phyloP scores from a whole-genome alignment of 768 basidiomycete species.

The Lentinus brumalis region DNA sequence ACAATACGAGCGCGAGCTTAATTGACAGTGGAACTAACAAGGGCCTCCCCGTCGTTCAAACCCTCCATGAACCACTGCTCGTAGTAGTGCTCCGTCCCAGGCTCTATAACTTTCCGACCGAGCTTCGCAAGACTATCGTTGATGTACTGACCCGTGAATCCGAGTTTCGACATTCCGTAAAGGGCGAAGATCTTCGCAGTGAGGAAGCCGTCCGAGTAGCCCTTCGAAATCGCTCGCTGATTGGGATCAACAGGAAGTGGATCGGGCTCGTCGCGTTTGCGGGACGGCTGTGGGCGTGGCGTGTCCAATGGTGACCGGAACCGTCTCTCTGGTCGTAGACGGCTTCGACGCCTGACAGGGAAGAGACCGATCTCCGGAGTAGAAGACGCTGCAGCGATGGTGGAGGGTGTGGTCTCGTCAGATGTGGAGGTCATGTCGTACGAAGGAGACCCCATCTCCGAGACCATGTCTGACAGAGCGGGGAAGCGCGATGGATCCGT shows the following conservation, averaged over 20 bases:
- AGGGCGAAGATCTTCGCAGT: constrained; percentile 58
- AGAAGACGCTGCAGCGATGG: background rate
- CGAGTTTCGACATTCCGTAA: constrained; percentile 51
- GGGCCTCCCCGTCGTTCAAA: constrained; percentile 45
- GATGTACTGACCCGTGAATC: constrained; percentile 66
- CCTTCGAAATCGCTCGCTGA: constrained; percentile 37
- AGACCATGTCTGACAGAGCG: constrained; percentile 19
- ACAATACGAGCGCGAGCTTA: background rate
- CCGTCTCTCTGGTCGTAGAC: background rate
- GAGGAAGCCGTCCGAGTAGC: constrained; percentile 62
- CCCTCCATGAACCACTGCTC: constrained; percentile 50
- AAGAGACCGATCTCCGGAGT: background rate
- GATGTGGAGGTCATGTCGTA: background rate
- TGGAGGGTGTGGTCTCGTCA: background rate
- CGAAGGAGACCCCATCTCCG: constrained; percentile 24
- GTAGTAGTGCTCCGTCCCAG: constrained; percentile 47
- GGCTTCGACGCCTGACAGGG: background rate
- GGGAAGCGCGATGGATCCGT: constrained; percentile 27
- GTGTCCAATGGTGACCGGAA: background rate
- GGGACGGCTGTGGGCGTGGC: background rate
- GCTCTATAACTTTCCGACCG: constrained; percentile 37
- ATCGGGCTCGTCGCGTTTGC: background rate
- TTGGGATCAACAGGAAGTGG: constrained; percentile 11
- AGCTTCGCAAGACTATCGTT: constrained; percentile 43
- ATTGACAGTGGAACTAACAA: constrained; percentile 8